Percentiles rank a stretch among this genome's conserved stretches.
Evolutionary conservation across 2,329 filamentous ascomycete species (phyloP).

Genomic region (Byssothecium circinans): DNA sequence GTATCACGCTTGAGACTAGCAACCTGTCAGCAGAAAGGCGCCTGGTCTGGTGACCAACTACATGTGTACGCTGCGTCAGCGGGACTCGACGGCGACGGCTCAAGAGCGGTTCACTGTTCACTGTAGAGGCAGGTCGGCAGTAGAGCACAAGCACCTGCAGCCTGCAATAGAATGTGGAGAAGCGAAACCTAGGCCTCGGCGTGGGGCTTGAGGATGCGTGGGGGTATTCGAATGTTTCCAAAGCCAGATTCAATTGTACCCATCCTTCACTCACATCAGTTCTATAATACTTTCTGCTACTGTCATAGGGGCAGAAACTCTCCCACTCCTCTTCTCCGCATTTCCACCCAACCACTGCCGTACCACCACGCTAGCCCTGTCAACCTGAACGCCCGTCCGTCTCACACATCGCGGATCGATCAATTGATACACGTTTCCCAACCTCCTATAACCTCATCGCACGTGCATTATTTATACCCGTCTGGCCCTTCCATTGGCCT

Average conservation of each 20-base stretch:
- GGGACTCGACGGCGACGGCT: background rate
- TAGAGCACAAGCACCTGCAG: conserved; percentile 4
- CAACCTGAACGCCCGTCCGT: background rate
- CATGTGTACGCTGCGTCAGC: too few species aligned
- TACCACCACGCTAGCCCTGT: background rate
- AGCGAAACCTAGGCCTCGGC: conserved; percentile 7
- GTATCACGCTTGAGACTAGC: too few species aligned
- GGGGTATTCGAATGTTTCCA: background rate
- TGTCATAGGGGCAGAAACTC: too few species aligned
- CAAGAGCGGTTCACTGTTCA: too few species aligned
- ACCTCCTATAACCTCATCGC: conserved; percentile 21
- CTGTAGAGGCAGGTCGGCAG: too few species aligned
- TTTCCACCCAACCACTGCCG: too few species aligned
- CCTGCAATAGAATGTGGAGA: conserved; percentile 12
- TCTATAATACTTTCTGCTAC: too few species aligned
- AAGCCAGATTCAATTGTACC: background rate
- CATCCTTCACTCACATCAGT: background rate
- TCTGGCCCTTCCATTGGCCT: too few species aligned
- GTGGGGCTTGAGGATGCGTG: conserved; percentile 7
- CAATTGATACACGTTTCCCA: background rate
- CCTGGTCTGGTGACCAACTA: too few species aligned
- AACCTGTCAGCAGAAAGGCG: too few species aligned
- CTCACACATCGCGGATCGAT: background rate
- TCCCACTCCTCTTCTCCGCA: too few species aligned
- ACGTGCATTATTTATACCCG: conserved; percentile 15